phyloP scores from a whole-genome alignment of 306 rosid species.

The Begonia fuchsioides region DNA sequence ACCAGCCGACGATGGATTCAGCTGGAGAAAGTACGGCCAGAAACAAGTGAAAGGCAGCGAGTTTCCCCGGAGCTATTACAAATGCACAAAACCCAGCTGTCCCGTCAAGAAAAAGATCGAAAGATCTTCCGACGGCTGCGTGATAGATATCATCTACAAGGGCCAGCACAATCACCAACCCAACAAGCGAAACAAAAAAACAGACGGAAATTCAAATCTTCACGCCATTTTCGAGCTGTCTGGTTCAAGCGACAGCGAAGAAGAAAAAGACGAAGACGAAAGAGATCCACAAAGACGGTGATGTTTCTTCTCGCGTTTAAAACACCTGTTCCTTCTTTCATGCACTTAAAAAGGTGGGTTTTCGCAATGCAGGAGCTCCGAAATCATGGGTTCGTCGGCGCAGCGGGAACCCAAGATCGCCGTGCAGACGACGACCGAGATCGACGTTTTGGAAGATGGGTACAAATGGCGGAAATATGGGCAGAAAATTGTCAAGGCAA shows the following conservation, averaged over 20 bases:
- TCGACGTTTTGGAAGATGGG: slow-evolving; percentile 79
- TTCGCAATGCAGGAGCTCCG: slow-evolving; percentile 35
- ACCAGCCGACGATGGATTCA: slow-evolving; percentile 63
- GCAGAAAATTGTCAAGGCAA: slow-evolving; percentile 74
- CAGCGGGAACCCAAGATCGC: slow-evolving; percentile 70
- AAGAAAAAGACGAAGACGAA: slow-evolving; percentile 44
- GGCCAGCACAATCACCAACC: slow-evolving; percentile 69
- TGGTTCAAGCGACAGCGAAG: slow-evolving; percentile 58
- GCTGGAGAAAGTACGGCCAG: slow-evolving; percentile 84
- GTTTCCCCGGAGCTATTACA: slow-evolving; percentile 69
- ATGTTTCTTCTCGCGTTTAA: slow-evolving; percentile 2
- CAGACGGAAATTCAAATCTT: slow-evolving; percentile 23
- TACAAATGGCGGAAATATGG: slow-evolving; percentile 85
- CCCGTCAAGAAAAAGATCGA: slow-evolving; percentile 82
- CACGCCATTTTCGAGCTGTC: slow-evolving; percentile 7
- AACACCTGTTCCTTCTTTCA: slow-evolving; percentile 4
- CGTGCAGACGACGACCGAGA: slow-evolving; percentile 83
- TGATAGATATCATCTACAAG: slow-evolving; percentile 60
- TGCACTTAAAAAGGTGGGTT: background rate
- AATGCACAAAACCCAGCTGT: slow-evolving; percentile 54
- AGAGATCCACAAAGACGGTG: slow-evolving; percentile 64
- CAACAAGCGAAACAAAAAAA: slow-evolving; percentile 32
- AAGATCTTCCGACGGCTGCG: slow-evolving; percentile 64
- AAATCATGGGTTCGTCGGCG: slow-evolving; percentile 30
- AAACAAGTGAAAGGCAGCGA: slow-evolving; percentile 81